These are phyloP conservation scores for Austroboletus niveus DNA, from an alignment of 1,284 basidiomycete genomes.

Conservation along the genomic window DNA sequence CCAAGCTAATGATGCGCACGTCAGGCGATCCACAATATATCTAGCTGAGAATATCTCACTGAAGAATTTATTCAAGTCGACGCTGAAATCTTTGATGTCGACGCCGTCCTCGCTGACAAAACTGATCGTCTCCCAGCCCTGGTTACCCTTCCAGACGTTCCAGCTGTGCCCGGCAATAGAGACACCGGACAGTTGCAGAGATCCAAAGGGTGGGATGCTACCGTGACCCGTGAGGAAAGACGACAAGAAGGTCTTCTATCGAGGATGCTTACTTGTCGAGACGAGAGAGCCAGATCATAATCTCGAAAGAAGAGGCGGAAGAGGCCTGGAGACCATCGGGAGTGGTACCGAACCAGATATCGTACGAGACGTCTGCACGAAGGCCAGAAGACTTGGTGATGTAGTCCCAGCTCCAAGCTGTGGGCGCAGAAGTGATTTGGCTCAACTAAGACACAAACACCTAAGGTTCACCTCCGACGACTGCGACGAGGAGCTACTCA, in stretches of 20 bases:
- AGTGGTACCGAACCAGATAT: constrained; percentile 53
- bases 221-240: background rate
- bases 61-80: constrained; percentile 58
- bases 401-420: constrained; percentile 53
- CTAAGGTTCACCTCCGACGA: background rate
- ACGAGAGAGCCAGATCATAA: constrained; percentile 64
- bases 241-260: background rate
- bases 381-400: constrained; percentile 43
- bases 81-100: constrained; percentile 51
- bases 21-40: background rate
- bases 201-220: constrained; percentile 52
- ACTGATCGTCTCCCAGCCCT: constrained; percentile 56
- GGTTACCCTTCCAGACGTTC: constrained; percentile 57
- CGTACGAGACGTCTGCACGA: constrained; percentile 59
- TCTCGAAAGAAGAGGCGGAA: constrained; percentile 50
- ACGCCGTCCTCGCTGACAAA: constrained; percentile 47
- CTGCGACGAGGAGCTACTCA: constrained; percentile 1
- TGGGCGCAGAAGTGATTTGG: constrained; percentile 44
- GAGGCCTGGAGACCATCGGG: constrained; percentile 46
- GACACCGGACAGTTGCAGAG: constrained; percentile 43
- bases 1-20: constrained; percentile 35
- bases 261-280: constrained; percentile 46
- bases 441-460: constrained; percentile 34
- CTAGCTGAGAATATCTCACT: constrained; percentile 32
- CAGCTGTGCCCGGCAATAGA: constrained; percentile 50